Evolutionary conservation across 208 protist species (phyloP).

Genomic region (Plasmodiophora brassicae): DNA sequence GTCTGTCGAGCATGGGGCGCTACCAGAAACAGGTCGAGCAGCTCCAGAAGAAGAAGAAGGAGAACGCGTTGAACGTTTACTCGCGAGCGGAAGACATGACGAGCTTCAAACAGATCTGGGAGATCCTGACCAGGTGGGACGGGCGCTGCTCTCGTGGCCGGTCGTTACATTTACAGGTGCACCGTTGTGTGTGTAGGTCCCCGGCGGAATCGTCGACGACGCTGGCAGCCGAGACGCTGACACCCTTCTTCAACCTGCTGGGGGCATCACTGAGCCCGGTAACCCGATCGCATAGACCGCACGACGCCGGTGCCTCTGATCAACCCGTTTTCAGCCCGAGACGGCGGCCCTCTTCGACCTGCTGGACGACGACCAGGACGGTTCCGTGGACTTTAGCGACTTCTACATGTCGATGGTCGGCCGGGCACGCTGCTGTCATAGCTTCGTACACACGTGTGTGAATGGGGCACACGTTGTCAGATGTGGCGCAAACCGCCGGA

Average conservation of each 20-base stretch:
- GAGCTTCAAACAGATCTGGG: background rate
- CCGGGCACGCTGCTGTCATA: background rate
- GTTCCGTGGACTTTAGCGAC: background rate
- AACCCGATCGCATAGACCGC: background rate
- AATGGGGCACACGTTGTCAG: background rate
- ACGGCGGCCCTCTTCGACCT: background rate
- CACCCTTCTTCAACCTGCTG: background rate
- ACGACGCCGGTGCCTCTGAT: background rate
- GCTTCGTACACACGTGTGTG: background rate
- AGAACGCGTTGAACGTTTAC: background rate
- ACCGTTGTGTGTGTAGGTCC: background rate
- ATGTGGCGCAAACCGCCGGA: slow-evolving; percentile 10
- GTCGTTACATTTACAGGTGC: background rate
- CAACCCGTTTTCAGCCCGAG: background rate
- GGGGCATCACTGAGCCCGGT: background rate
- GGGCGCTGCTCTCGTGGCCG: background rate
- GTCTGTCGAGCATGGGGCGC: background rate
- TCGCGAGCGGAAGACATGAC: background rate
- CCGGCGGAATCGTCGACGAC: background rate
- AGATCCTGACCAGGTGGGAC: background rate
- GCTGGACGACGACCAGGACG: slow-evolving; percentile 11
- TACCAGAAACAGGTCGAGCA: background rate
- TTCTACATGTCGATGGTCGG: slow-evolving; percentile 6
- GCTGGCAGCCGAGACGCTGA: background rate
- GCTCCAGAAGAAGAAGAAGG: too few species aligned